Evolutionary conservation across 768 basidiomycete species (phyloP).

Genomic region (Hericium erinaceus): DNA sequence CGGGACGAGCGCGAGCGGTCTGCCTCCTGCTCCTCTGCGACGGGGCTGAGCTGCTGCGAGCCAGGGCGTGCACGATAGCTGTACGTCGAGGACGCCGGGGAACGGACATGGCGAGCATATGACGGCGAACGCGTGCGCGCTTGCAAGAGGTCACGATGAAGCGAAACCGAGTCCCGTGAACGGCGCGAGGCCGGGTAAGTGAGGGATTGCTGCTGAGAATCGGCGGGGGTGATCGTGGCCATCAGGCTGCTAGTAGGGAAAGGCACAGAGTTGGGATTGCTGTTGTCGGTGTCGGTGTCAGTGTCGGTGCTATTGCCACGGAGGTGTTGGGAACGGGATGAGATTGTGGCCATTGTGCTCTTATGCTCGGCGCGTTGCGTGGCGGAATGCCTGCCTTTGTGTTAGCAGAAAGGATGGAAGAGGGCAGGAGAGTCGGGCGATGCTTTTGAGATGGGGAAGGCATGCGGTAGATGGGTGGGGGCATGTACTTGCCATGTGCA

Average conservation of each 20-base stretch:
- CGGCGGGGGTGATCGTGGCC: background rate
- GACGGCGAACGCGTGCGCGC: background rate
- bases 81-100: conserved; percentile 11
- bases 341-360: no score
- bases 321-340: no score
- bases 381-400: background rate
- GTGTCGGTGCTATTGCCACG: no score
- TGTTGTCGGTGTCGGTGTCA: no score
- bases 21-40: conserved; percentile 13
- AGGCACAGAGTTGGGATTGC: background rate
- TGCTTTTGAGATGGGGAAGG: background rate
- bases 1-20: conserved; percentile 10
- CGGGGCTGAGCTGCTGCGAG: conserved; percentile 13
- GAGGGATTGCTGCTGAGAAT: background rate
- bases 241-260: background rate
- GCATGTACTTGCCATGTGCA: background rate
- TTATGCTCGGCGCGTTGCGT: no score
- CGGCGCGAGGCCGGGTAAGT: background rate
- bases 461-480: background rate
- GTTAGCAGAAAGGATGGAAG: background rate
- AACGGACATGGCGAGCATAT: conserved; percentile 6
- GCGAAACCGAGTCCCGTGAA: background rate
- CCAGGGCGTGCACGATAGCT: conserved; percentile 8
- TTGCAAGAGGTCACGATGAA: background rate
- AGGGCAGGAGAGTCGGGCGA: background rate